phyloP scores from a whole-genome alignment of 306 rosid genomes.

The Fragaria nilgerrensis region DNA sequence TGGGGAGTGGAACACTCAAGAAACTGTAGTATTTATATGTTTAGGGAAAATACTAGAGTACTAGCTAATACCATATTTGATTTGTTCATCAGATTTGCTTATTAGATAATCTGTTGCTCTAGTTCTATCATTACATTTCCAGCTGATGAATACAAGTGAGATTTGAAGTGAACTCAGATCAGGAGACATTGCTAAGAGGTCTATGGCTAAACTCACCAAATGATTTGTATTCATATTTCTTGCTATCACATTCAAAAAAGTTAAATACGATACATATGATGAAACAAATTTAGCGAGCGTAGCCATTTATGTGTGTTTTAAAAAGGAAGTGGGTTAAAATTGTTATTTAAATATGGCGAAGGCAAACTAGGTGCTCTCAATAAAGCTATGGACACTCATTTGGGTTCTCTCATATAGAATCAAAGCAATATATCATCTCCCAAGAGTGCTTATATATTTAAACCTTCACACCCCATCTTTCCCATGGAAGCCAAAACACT shows the following conservation, averaged over 20 bases:
- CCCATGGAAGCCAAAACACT: constrained; percentile 38
- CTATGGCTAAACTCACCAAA: not conserved
- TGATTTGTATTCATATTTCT: not conserved
- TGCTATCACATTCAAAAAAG: not conserved
- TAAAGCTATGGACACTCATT: constrained; percentile 40
- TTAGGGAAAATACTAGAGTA: not conserved
- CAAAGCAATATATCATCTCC: constrained; percentile 39
- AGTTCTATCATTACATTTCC: not conserved
- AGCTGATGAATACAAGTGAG: not conserved
- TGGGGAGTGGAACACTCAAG: constrained; percentile 29
- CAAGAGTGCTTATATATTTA: constrained; percentile 45
- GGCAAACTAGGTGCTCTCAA: constrained; percentile 30
- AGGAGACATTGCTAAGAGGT: not conserved
- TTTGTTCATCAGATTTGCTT: not conserved
- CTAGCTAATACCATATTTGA: not conserved
- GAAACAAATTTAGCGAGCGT: not conserved
- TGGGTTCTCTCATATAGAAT: constrained; percentile 31
- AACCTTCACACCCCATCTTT: constrained; percentile 38
- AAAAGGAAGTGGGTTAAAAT: constrained; percentile 1
- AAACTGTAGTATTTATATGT: constrained; percentile 3
- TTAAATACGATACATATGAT: not conserved
- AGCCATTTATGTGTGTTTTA: not conserved
- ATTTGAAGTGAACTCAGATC: not conserved
- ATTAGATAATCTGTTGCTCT: not conserved
- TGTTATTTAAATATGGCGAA: constrained; percentile 19